Evolutionary conservation across 495 filamentous ascomycete genomes (phyloP).

Genomic region (Xylaria nigripes): DNA sequence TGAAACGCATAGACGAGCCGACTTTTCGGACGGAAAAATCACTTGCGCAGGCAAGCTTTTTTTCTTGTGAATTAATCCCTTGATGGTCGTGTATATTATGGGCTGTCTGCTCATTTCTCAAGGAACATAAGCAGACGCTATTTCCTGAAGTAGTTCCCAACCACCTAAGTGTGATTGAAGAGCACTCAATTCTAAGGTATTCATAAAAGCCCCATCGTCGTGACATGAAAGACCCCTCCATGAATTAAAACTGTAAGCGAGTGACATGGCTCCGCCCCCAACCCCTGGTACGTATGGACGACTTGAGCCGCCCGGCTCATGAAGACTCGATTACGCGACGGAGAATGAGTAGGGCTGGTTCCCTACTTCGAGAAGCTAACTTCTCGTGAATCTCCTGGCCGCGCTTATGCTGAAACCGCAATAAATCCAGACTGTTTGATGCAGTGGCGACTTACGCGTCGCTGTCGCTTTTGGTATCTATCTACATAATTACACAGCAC

Average conservation of each 20-base stretch:
- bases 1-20: too few species aligned
- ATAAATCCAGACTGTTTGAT: conserved; percentile 9
- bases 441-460: not conserved
- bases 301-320: not conserved
- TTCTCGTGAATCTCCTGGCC: conserved; percentile 3
- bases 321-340: not conserved
- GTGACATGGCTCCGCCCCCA: not conserved
- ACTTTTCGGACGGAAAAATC: too few species aligned
- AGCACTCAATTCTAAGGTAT: conserved; percentile 6
- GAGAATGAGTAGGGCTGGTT: conserved; percentile 14
- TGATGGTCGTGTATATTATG: conserved; percentile 3
- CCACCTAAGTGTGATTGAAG: not conserved
- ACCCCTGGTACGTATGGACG: not conserved
- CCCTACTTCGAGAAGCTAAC: conserved; percentile 11
- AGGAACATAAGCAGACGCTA: not conserved
- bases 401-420: conserved; percentile 17
- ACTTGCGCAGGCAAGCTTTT: too few species aligned
- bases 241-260: conserved; percentile 1
- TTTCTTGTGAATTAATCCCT: too few species aligned
- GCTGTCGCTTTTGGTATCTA: not conserved
- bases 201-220: conserved; percentile 1
- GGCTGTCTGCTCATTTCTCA: not conserved
- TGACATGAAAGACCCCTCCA: not conserved
- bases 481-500: conserved; percentile 78
- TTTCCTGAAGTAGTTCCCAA: conserved; percentile 1